Evolutionary conservation across 768 basidiomycete genomes (phyloP).

Genomic region (Candolleomyces aberdarensis): DNA sequence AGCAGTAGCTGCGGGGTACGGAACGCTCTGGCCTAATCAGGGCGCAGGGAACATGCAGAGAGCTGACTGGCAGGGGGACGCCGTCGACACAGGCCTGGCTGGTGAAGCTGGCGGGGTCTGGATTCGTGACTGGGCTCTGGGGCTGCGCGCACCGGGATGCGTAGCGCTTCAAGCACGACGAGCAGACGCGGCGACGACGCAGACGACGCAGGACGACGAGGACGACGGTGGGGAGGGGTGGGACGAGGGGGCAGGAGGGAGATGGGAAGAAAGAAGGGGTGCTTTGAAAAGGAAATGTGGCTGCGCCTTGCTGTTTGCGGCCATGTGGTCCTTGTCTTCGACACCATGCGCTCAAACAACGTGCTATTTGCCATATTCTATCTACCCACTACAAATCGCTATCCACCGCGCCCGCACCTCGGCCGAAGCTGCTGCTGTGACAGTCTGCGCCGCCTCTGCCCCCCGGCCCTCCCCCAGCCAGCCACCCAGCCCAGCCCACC

Average conservation of each 20-base stretch:
- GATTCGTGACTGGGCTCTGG: constrained; percentile 10
- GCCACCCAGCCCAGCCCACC: constrained; percentile 46
- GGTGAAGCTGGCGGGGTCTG: constrained; percentile 16
- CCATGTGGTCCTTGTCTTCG: constrained; percentile 21
- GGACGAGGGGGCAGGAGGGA: constrained; percentile 19
- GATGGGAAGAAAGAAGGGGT: constrained; percentile 24
- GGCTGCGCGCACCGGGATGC: background rate
- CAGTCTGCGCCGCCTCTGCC: constrained; percentile 30
- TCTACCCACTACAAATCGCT: constrained; percentile 25
- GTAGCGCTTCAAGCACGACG: constrained; percentile 8
- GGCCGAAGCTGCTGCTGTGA: constrained; percentile 30
- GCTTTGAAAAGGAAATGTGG: constrained; percentile 13
- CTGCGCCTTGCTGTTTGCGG: constrained; percentile 18
- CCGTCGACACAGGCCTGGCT: constrained; percentile 20
- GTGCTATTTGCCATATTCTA: background rate
- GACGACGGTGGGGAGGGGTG: constrained; percentile 17
- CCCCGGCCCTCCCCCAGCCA: constrained; percentile 38
- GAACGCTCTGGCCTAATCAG: background rate
- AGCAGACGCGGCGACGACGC: constrained; percentile 5
- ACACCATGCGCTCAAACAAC: constrained; percentile 1
- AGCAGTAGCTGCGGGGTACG: constrained; percentile 20
- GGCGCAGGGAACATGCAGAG: constrained; percentile 34
- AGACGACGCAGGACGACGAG: constrained; percentile 8
- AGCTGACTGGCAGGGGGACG: constrained; percentile 16
- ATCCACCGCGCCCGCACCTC: constrained; percentile 27